Evolutionary conservation across 2,329 filamentous ascomycete genomes (phyloP).

Genomic region (Paramyrothecium roridum): DNA sequence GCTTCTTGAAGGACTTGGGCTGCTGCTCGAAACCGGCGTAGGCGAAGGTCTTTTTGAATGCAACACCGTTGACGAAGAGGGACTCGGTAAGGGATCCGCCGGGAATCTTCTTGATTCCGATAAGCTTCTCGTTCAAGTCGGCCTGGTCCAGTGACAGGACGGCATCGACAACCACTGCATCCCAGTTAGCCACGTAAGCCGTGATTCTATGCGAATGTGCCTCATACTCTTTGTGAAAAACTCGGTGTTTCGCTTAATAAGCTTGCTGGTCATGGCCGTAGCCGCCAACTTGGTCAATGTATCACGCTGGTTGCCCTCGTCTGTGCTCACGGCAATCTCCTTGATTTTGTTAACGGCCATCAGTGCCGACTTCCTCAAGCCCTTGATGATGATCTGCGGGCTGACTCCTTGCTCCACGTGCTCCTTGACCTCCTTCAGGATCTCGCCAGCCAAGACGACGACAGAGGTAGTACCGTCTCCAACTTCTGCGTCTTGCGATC

Average conservation of each 20-base stretch:
- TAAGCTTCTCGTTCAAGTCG: conserved; percentile 95
- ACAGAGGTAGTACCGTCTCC: conserved; percentile 98
- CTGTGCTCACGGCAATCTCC: conserved; percentile 88
- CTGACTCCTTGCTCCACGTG: conserved; percentile 95
- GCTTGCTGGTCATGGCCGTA: conserved; percentile 98
- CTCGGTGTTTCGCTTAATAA: conserved; percentile 93
- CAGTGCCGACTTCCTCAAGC: conserved; percentile 77
- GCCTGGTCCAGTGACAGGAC: conserved; percentile 94
- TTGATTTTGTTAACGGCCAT: conserved; percentile 99
- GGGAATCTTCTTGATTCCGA: conserved; percentile 97
- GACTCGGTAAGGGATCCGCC: conserved; percentile 95
- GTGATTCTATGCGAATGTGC: background rate
- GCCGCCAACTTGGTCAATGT: conserved; percentile 86
- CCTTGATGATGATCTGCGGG: conserved; percentile 97
- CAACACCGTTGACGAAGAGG: conserved; percentile 94
- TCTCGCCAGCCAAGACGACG: conserved; percentile 94
- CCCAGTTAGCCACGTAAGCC: conserved; percentile 20
- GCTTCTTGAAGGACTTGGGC: conserved; percentile 90
- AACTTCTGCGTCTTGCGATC: conserved; percentile 98
- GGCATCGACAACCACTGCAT: conserved; percentile 90
- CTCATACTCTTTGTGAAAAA: conserved; percentile 94
- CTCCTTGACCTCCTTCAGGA: conserved; percentile 94
- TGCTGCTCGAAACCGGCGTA: conserved; percentile 99
- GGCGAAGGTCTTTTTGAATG: conserved; percentile 99
- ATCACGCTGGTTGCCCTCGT: conserved; percentile 79